These are phyloP conservation scores for Aureobasidium namibiae DNA, from an alignment of 2,329 filamentous ascomycete genomes.

Conservation along the genomic window DNA sequence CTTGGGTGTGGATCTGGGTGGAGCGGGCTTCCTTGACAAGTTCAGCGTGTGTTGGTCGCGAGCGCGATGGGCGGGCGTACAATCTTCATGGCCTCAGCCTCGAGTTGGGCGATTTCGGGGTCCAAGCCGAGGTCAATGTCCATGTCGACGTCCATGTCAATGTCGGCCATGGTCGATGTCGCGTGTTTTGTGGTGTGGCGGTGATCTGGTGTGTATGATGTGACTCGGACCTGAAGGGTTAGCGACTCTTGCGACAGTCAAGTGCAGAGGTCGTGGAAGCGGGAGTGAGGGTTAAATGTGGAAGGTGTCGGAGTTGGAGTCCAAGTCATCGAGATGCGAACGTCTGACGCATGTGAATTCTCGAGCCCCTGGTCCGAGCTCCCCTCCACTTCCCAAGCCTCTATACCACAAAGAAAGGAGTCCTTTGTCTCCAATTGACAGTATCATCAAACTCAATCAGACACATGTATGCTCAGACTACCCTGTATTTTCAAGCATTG, in stretches of 20 bases:
- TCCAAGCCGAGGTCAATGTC: constrained; percentile 22
- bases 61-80: neutral
- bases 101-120: constrained; percentile 25
- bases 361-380: neutral
- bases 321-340: neutral
- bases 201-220: no score
- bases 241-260: constrained; percentile 4
- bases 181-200: neutral
- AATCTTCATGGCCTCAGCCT: constrained; percentile 22
- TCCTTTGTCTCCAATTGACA: no score
- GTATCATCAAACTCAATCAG: no score
- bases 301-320: neutral
- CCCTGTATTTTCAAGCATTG: no score
- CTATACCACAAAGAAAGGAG: neutral
- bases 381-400: neutral
- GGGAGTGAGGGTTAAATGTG: neutral
- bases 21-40: constrained; percentile 16
- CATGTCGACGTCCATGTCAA: constrained; percentile 27
- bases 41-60: constrained; percentile 13
- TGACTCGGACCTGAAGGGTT: neutral
- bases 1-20: constrained; percentile 24
- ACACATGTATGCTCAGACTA: no score
- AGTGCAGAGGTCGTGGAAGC: constrained; percentile 1
- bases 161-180: constrained; percentile 19
- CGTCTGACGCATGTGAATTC: constrained; percentile 1